phyloP scores from a whole-genome alignment of 225 moss, liverwort and hornwort species.

The Pseudisothecium myosuroides region DNA sequence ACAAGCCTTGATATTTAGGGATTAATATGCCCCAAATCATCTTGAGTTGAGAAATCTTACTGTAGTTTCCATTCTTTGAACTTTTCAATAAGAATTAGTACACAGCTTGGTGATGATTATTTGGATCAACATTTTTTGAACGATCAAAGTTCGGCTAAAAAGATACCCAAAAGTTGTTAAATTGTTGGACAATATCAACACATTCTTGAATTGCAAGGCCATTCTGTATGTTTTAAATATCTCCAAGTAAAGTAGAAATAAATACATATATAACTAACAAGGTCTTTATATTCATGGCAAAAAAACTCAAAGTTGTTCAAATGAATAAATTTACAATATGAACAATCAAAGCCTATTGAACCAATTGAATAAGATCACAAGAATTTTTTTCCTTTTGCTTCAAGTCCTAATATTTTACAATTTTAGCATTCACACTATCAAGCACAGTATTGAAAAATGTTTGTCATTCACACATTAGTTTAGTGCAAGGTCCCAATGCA shows the following conservation, averaged over 20 bases:
- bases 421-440: neutral
- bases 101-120: neutral
- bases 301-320: neutral
- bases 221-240: neutral
- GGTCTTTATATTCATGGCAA: neutral
- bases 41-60: rapidly evolving
- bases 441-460: neutral
- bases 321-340: neutral
- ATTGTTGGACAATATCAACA: neutral
- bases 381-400: neutral
- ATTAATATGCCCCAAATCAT: neutral
- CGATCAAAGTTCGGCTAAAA: neutral
- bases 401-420: neutral
- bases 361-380: neutral
- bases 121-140: neutral
- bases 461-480: neutral
- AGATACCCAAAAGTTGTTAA: neutral
- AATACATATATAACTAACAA: neutral
- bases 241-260: neutral
- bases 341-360: neutral
- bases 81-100: too few species aligned
- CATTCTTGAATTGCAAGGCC: neutral
- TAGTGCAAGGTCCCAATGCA: neutral
- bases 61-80: too few species aligned
- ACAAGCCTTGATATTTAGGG: neutral